Conservation (phyloP, 306 rosid genomes). For the Vicia villosa region DNA sequence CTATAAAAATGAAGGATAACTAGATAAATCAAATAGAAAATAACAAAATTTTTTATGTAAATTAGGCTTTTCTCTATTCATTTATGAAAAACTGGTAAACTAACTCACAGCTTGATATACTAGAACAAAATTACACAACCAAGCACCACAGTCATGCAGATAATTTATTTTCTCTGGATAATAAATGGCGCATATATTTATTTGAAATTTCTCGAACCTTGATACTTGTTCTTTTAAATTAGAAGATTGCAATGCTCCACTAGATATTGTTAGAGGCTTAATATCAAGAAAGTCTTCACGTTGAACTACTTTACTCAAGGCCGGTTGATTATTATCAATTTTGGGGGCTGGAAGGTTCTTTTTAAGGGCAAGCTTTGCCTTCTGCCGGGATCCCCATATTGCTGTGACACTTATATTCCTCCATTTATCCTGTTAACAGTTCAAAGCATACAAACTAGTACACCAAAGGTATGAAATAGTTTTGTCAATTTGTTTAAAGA, state of each 20-base stretch:
- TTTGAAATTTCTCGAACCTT: conserved; percentile 54
- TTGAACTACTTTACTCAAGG: conserved; percentile 48
- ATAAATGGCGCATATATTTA: conserved; percentile 22
- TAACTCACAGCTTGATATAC: conserved; percentile 7
- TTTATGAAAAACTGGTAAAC: conserved; percentile 14
- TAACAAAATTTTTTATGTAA: background rate
- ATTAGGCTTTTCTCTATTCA: conserved; percentile 1
- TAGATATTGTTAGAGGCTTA: conserved; percentile 61
- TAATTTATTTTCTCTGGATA: conserved; percentile 5
- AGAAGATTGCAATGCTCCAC: conserved; percentile 48
- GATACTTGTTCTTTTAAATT: conserved; percentile 68
- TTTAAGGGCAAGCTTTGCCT: conserved; percentile 94
- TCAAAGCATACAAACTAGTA: conserved; percentile 42
- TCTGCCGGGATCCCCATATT: conserved; percentile 98
- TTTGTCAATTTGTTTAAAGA: conserved; percentile 24
- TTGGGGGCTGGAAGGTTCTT: conserved; percentile 54
- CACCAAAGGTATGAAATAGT: conserved; percentile 28
- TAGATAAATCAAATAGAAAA: background rate
- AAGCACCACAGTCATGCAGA: conserved; percentile 19
- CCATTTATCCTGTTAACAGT: conserved; percentile 88
- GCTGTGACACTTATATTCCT: conserved; percentile 96
- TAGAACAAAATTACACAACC: conserved; percentile 25
- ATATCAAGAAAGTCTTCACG: conserved; percentile 56
- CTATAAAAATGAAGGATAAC: background rate
- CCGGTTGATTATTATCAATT: conserved; percentile 49